These are phyloP conservation scores for Suillus placidus DNA, from an alignment of 768 basidiomycete genomes.

Conservation along the genomic window DNA sequence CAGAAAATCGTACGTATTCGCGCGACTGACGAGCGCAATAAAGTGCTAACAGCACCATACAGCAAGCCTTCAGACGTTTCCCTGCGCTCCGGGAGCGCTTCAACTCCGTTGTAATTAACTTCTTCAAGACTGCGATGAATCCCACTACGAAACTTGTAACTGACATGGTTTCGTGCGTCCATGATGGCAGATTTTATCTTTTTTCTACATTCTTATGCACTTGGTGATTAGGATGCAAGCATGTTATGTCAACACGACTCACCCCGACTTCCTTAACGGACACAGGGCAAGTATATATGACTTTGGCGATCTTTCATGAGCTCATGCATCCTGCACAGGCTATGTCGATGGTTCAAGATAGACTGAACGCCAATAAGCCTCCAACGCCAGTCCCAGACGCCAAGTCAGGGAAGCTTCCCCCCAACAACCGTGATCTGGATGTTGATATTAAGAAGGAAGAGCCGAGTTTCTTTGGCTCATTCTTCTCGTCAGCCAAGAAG, in stretches of 20 bases:
- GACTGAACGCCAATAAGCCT: constrained; percentile 80
- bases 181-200: not conserved
- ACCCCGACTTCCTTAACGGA: constrained; percentile 97
- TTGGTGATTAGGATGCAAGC: constrained; percentile 81
- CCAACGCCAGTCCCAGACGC: constrained; percentile 58
- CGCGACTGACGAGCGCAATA: constrained; percentile 2
- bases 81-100: constrained; percentile 97
- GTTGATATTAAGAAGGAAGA: constrained; percentile 90
- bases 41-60: constrained; percentile 14
- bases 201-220: constrained; percentile 6
- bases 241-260: constrained; percentile 98
- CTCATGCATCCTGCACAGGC: constrained; percentile 51
- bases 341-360: constrained; percentile 83
- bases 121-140: constrained; percentile 92
- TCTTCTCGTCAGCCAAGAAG: constrained; percentile 77
- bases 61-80: constrained; percentile 97
- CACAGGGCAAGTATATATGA: constrained; percentile 62
- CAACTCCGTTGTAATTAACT: constrained; percentile 93
- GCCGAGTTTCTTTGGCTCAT: constrained; percentile 90
- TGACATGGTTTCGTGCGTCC: constrained; percentile 86
- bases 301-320: not conserved
- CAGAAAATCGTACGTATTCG: constrained; percentile 72
- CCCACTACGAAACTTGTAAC: constrained; percentile 94
- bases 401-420: constrained; percentile 65
- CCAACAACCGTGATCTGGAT: constrained; percentile 93